Percentiles rank a stretch among this genome's conserved stretches.
Evolutionary conservation across 331 rosid species (phyloP).

Genomic region (Quercus phellos): DNA sequence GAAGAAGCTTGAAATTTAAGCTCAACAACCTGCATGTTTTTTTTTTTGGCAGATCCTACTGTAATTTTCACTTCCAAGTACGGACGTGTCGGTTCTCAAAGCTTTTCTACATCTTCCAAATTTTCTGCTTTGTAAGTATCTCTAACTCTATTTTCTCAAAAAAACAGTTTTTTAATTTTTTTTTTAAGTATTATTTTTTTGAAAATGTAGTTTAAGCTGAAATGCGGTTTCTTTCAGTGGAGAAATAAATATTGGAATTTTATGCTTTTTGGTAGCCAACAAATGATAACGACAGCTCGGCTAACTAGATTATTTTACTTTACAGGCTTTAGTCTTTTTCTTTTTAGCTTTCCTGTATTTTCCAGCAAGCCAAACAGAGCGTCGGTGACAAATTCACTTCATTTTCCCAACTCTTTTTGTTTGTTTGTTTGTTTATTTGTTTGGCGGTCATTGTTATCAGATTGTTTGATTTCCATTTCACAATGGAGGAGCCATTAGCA

Average conservation of each 20-base stretch:
- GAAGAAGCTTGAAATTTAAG: slow-evolving; percentile 3
- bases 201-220: slow-evolving; percentile 8
- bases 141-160: neutral
- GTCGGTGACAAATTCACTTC: neutral
- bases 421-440: neutral
- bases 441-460: slow-evolving; percentile 12
- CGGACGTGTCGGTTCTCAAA: slow-evolving; percentile 8
- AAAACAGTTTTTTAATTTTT: neutral
- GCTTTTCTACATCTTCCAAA: neutral
- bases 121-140: slow-evolving; percentile 10
- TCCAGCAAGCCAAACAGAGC: slow-evolving; percentile 1
- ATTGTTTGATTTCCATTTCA: slow-evolving; percentile 9
- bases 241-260: neutral
- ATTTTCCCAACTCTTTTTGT: neutral
- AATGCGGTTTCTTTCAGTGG: neutral
- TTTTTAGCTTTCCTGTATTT: neutral
- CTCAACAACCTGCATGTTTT: slow-evolving; percentile 32
- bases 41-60: slow-evolving; percentile 18
- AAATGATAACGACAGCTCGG: neutral
- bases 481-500: slow-evolving; percentile 60
- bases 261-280: neutral
- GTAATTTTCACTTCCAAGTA: neutral
- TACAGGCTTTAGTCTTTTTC: neutral
- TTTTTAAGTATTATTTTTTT: neutral
- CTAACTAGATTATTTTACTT: neutral